These are phyloP conservation scores for Nymphaea thermarum DNA, from an alignment of 164 flowering plant genomes.

Conservation along the genomic window DNA sequence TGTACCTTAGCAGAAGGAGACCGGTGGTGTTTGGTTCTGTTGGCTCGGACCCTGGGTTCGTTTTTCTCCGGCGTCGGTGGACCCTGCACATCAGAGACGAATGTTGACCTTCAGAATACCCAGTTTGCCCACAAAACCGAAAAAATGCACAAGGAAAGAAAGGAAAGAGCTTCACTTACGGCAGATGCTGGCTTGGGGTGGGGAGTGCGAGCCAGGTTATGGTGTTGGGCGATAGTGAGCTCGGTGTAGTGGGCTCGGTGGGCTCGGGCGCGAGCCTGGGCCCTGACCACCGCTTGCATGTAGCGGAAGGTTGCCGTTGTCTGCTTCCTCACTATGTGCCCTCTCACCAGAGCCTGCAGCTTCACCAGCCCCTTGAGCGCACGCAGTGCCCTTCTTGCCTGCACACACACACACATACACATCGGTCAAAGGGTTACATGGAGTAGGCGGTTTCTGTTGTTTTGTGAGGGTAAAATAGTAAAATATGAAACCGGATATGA, in stretches of 20 bases:
- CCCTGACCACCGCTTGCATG: conserved; percentile 78
- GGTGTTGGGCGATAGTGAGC: neutral
- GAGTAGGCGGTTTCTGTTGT: neutral
- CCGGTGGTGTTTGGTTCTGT: conserved; percentile 29
- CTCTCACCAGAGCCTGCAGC: conserved; percentile 89
- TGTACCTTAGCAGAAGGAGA: conserved; percentile 7
- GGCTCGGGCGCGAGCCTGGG: conserved; percentile 71
- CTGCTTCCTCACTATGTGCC: conserved; percentile 76
- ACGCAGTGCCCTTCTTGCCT: conserved; percentile 87
- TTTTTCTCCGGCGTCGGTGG: conserved; percentile 26
- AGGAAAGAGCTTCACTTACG: neutral
- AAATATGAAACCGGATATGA: too few relatives aligned
- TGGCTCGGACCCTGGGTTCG: conserved; percentile 17
- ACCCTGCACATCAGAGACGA: conserved; percentile 16
- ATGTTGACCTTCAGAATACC: too few relatives aligned
- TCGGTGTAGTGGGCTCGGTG: conserved; percentile 24
- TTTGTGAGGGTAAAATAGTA: too few relatives aligned
- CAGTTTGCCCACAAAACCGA: neutral
- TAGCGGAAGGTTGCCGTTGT: conserved; percentile 59
- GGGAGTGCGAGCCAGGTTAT: neutral
- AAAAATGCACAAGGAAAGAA: neutral
- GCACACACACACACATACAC: neutral
- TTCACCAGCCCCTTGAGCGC: conserved; percentile 85
- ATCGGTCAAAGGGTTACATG: neutral
- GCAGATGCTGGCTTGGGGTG: neutral